Conservation (phyloP, 768 basidiomycete species). For the Rhizopogon rudus region DNA sequence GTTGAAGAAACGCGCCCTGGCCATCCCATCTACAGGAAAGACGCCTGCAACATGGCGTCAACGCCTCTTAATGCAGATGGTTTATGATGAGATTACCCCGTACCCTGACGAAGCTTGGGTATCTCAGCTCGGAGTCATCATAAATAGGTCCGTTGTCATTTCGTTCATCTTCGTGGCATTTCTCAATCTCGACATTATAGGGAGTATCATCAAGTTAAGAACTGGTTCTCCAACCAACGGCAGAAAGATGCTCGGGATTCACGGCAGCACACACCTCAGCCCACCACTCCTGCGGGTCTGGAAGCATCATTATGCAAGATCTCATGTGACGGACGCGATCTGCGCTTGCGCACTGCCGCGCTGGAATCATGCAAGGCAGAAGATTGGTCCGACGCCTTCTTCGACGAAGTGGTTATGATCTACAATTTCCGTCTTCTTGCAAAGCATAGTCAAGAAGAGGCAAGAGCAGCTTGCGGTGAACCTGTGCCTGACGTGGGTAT, state of each 20-base stretch:
- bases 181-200: slow-evolving; percentile 23
- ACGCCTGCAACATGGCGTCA: slow-evolving; percentile 53
- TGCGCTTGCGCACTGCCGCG: slow-evolving; percentile 46
- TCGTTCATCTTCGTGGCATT: neutral
- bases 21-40: slow-evolving; percentile 30
- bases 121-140: slow-evolving; percentile 51
- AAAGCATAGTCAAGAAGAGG: slow-evolving; percentile 32
- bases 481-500: slow-evolving; percentile 6
- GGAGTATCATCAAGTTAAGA: slow-evolving; percentile 57
- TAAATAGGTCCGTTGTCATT: slow-evolving; percentile 39
- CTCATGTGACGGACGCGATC: slow-evolving; percentile 31
- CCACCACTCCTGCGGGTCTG: slow-evolving; percentile 26
- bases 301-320: slow-evolving; percentile 31
- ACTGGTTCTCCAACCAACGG: slow-evolving; percentile 66
- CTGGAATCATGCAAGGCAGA: slow-evolving; percentile 36
- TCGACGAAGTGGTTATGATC: slow-evolving; percentile 58
- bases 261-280: slow-evolving; percentile 28
- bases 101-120: slow-evolving; percentile 62
- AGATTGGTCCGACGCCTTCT: slow-evolving; percentile 58
- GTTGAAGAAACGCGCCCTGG: slow-evolving; percentile 25
- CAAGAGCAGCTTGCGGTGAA: slow-evolving; percentile 22
- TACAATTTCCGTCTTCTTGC: slow-evolving; percentile 42
- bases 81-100: slow-evolving; percentile 61
- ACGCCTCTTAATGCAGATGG: slow-evolving; percentile 54
- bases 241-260: slow-evolving; percentile 39